Percentiles rank a stretch among this genome's conserved stretches.
phyloP scores from a whole-genome alignment of 2,329 filamentous ascomycete genomes.

The Trichoderma sp. region DNA sequence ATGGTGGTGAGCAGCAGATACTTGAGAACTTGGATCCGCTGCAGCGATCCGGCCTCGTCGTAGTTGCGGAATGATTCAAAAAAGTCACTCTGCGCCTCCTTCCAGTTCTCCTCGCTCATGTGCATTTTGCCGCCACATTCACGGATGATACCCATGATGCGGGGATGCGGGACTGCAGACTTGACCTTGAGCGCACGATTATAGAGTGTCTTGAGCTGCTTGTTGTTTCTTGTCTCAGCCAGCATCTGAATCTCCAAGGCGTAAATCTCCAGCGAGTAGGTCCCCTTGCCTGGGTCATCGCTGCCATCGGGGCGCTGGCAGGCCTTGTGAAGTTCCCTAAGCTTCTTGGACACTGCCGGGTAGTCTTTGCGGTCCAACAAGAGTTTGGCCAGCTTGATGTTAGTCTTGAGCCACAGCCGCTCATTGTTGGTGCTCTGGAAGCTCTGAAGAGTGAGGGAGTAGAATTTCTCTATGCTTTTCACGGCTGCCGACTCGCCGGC shows the following conservation, averaged over 20 bases:
- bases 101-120: conserved; percentile 99
- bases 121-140: conserved; percentile 99
- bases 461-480: conserved; percentile 91
- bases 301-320: conserved; percentile 86
- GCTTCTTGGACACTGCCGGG: conserved; percentile 74
- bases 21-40: conserved; percentile 95
- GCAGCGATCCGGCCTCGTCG: conserved; percentile 94
- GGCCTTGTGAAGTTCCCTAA: conserved; percentile 84
- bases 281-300: conserved; percentile 93
- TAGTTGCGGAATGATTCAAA: conserved; percentile 99
- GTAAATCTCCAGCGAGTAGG: conserved; percentile 93
- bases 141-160: conserved; percentile 98
- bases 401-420: conserved; percentile 95
- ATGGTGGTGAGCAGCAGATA: conserved; percentile 96
- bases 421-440: conserved; percentile 99
- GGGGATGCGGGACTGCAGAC: conserved; percentile 96
- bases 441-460: conserved; percentile 87
- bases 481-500: conserved; percentile 68
- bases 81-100: conserved; percentile 94
- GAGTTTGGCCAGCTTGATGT: conserved; percentile 91
- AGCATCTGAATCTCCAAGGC: conserved; percentile 99
- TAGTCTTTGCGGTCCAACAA: conserved; percentile 94
- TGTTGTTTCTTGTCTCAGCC: conserved; percentile 94
- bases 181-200: conserved; percentile 88
- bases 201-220: conserved; percentile 90